Evolutionary conservation across 306 rosid species (phyloP), one percentile per base, ranked within the genome.

Genomic region (Alnus glutinosa): DNA sequence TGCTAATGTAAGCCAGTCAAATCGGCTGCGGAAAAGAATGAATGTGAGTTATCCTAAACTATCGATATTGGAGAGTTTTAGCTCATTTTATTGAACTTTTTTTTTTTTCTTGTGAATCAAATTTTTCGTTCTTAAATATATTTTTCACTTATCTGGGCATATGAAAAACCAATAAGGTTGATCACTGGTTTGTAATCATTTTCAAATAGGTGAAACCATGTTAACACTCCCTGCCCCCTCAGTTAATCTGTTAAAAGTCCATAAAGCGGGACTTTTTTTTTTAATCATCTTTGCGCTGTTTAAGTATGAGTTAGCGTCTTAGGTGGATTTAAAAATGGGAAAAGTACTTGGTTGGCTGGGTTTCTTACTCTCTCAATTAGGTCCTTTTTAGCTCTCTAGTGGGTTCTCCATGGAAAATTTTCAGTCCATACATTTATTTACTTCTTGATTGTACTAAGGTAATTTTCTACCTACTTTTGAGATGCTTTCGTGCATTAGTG

Each of bases 21-120:
- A 77, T 77, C 83, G 82, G 77, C 85, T 77, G 39, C 72, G 72
- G 79, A 92, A 85, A 85, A 88, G 90, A 87, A 84, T 77, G 85
- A 88, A 78, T 52, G 98, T 94, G 69, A 90, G 97, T 86, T 12
- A 42, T 74, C 68, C 15, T 48, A 18, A 55, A 64, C 71, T 18
- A 54, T 47, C 37, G 37, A 50, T 73, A 4, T 66, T 0, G 77
- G 32, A 28, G 44, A 42, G 68, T 55, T 36, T 11, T 50, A 14
- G 18, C 5, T 10, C 48, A 15, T 44, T 63, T 54, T 72, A 16
- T 14, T 23, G 1, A 8, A 9, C 6, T 14, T 16, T 1, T 44
- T 1, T 1, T 23, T 10, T 48, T 76, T 51, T 32, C 3, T 44
- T 7, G 23, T 5, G 18, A 7, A 2, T 5, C 28, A 30, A 10